These are phyloP conservation scores for Brettanomyces custersianus DNA, from an alignment of 805 yeast species.

Conservation along the genomic window DNA sequence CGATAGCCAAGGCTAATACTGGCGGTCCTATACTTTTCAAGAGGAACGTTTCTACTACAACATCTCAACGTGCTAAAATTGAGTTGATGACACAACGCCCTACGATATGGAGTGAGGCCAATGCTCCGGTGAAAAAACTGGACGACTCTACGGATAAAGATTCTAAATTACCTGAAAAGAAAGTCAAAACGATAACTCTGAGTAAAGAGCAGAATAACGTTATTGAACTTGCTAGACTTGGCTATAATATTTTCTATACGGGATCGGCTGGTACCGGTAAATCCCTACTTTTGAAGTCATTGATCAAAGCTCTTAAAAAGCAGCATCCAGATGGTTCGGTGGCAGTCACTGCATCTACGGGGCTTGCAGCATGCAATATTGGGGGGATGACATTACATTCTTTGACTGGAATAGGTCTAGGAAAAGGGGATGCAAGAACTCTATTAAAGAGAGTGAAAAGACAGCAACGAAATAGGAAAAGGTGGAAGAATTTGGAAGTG, in stretches of 20 bases:
- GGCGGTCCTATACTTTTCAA: neutral
- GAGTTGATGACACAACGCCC: slow-evolving; percentile 16
- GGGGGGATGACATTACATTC: slow-evolving; percentile 76
- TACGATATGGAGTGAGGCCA: slow-evolving; percentile 2
- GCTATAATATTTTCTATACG: slow-evolving; percentile 76
- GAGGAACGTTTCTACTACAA: slow-evolving; percentile 8
- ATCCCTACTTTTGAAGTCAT: slow-evolving; percentile 66
- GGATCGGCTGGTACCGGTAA: slow-evolving; percentile 99
- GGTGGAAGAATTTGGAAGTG: slow-evolving; percentile 53
- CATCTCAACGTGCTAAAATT: slow-evolving; percentile 8
- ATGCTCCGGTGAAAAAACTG: neutral
- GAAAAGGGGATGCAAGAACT: slow-evolving; percentile 39
- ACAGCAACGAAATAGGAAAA: slow-evolving; percentile 36
- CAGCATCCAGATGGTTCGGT: slow-evolving; percentile 42
- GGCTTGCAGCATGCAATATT: slow-evolving; percentile 73
- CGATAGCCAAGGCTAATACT: no score
- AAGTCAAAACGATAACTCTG: slow-evolving; percentile 24
- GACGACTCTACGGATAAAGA: neutral
- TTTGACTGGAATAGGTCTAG: slow-evolving; percentile 72
- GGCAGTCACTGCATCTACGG: slow-evolving; percentile 80
- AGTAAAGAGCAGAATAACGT: slow-evolving; percentile 61
- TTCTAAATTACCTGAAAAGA: slow-evolving; percentile 4
- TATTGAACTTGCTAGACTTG: slow-evolving; percentile 49
- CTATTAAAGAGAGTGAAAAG: slow-evolving; percentile 45
- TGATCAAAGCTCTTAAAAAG: slow-evolving; percentile 43